phyloP scores from a whole-genome alignment of 2,329 filamentous ascomycete genomes.

The Penicillium decumbens region DNA sequence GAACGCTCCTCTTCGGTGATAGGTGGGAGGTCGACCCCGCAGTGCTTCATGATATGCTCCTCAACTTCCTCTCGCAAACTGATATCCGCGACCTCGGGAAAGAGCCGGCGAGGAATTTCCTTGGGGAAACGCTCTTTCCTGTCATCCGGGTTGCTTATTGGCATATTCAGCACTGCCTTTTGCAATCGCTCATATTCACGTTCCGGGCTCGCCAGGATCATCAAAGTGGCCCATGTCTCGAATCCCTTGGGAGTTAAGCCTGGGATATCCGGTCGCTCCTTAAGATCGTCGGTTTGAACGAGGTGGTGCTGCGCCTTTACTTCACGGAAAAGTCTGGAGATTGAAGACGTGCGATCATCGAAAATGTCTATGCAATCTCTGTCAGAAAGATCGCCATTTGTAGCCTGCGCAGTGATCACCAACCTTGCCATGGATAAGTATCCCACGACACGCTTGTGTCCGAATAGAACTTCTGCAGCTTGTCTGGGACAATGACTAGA shows the following conservation, averaged over 20 bases:
- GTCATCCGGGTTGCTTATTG: conserved; percentile 63
- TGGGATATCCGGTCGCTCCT: conserved; percentile 56
- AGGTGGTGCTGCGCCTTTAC: conserved; percentile 59
- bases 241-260: conserved; percentile 65
- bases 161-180: conserved; percentile 64
- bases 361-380: conserved; percentile 48
- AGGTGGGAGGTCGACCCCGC: conserved; percentile 45
- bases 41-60: conserved; percentile 54
- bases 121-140: conserved; percentile 71
- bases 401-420: not conserved
- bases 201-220: conserved; percentile 72
- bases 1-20: conserved; percentile 36
- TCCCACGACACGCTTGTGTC: conserved; percentile 62
- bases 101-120: conserved; percentile 67
- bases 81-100: conserved; percentile 58
- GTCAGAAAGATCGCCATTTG: not conserved
- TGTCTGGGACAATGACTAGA: conserved; percentile 69
- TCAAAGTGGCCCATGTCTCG: conserved; percentile 64
- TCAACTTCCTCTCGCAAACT: conserved; percentile 58
- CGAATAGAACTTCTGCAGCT: conserved; percentile 69
- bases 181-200: conserved; percentile 67
- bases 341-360: conserved; percentile 49
- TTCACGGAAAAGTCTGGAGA: conserved; percentile 56
- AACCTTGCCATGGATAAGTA: conserved; percentile 64
- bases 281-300: conserved; percentile 49